Base-by-base conservation (phyloP, 495 filamentous ascomycete genomes). In the Achaetomiella virescens region DNA sequence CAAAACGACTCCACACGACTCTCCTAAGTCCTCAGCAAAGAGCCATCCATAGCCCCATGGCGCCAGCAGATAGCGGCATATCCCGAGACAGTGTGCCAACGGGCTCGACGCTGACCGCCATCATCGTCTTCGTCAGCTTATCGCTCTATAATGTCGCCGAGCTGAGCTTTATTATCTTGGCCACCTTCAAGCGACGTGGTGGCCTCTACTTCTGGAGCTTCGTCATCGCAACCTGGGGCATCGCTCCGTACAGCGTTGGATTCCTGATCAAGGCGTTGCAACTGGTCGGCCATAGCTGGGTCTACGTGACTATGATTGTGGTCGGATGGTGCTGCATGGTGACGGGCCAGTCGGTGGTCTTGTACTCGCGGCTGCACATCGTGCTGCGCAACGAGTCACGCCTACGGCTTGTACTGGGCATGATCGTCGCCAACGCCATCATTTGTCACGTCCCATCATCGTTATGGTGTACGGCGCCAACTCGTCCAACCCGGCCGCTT, bases 291-390 rank as follows among this genome's bases (percentile, higher is more conserved):
- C 67, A 57, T 17, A 59, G 61, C 48, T 70, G 74, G 67, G 55
- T 77, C 5, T 65, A 73, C 9, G 66, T 77, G n/a, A 72, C 72
- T 6, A 63, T 81, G 14, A 59, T 78, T 45, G 75, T 74, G 25
- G 52, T 81, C 18, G 84, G 84, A 17, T 88, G 84, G 84, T 80
- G 73, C 52, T 61, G 60, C 18, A 85, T 86, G 82, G 81, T 88
- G 4, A 84, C 82, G 0, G 83, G 83, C 17, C 83, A 86, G 64
- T 81, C 81, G 5, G 61, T 87, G 38, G 83, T 88, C 11, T 72
- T 88, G 18, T 88, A 82, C 69, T 87, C 84, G 3, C 78, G 84
- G n/a, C 75, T 88, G 5, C 81, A 86, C 61, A 69, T 87, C 40
- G 72, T 88, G 36, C 62, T 81, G 21, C 69, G 70, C 22, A 78